Evolutionary conservation across 495 filamentous ascomycete genomes (phyloP).

Genomic region (Bacidia rubella): DNA sequence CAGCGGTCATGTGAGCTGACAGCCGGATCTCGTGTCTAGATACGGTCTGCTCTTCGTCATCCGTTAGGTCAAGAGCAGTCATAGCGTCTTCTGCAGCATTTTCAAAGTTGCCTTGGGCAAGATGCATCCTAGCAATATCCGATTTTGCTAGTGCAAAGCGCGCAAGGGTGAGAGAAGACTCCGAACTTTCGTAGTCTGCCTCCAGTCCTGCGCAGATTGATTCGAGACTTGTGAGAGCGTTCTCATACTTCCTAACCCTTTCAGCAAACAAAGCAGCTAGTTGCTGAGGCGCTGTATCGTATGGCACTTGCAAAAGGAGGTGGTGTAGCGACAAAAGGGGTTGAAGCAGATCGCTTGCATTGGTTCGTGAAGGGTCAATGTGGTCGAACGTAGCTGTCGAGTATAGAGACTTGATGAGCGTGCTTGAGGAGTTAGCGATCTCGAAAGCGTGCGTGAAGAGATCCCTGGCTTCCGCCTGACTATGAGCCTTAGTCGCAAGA

Average conservation of each 20-base stretch:
- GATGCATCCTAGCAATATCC: conserved; percentile 66
- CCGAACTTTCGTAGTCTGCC: conserved; percentile 67
- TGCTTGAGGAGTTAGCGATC: conserved; percentile 62
- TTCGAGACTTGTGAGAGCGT: conserved; percentile 52
- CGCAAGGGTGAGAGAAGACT: conserved; percentile 56
- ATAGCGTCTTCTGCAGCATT: conserved; percentile 61
- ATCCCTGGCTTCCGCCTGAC: conserved; percentile 58
- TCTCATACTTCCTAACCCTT: conserved; percentile 49
- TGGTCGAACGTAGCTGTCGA: conserved; percentile 67
- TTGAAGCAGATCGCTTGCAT: conserved; percentile 48
- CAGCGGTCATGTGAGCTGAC: conserved; percentile 75
- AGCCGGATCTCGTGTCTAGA: conserved; percentile 54
- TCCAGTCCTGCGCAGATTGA: conserved; percentile 56
- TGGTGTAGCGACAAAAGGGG: conserved; percentile 85
- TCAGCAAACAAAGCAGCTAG: conserved; percentile 72
- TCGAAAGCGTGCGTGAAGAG: conserved; percentile 95
- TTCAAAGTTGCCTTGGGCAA: conserved; percentile 50
- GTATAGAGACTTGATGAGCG: conserved; percentile 62
- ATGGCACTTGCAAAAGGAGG: conserved; percentile 50
- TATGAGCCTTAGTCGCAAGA: conserved; percentile 60
- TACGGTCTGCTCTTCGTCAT: conserved; percentile 42
- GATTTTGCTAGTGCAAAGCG: conserved; percentile 73
- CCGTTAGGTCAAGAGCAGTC: conserved; percentile 56
- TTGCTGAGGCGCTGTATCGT: conserved; percentile 57
- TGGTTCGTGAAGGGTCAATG: conserved; percentile 45